Evolutionary conservation across 306 rosid genomes (phyloP).

Genomic region (Glycine tomentella): DNA sequence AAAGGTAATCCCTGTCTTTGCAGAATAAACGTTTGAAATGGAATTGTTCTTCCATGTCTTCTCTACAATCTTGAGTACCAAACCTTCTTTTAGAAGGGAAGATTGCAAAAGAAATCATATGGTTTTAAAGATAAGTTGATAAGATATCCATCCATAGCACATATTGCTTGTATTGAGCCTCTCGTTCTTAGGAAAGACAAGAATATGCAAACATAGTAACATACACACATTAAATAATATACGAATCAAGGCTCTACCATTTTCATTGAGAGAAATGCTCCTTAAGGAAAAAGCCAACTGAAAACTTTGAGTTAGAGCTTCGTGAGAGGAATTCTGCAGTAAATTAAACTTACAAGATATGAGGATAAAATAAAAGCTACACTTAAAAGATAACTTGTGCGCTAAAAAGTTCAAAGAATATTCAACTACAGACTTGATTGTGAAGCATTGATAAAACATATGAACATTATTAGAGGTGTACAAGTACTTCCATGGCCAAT

Average conservation of each 20-base stretch:
- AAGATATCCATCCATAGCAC: constrained; percentile 17
- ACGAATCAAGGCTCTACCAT: constrained; percentile 61
- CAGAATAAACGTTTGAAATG: constrained; percentile 16
- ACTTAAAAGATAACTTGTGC: constrained; percentile 5
- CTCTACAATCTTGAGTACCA: constrained; percentile 11
- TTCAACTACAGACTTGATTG: constrained; percentile 9
- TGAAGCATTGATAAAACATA: constrained; percentile 10
- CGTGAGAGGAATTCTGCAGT: constrained; percentile 84
- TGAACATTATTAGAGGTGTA: neutral
- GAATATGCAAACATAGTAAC: constrained; percentile 19
- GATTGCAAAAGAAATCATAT: constrained; percentile 25
- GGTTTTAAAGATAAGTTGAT: constrained; percentile 22
- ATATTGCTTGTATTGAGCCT: constrained; percentile 13
- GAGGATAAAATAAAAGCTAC: constrained; percentile 34
- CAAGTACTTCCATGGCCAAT: neutral
- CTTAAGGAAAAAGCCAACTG: constrained; percentile 91
- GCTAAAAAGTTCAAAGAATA: neutral
- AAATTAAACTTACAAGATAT: constrained; percentile 33
- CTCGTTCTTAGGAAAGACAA: constrained; percentile 6
- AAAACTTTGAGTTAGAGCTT: constrained; percentile 85
- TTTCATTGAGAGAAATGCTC: constrained; percentile 72
- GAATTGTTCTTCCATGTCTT: constrained; percentile 17
- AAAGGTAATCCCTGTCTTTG: constrained; percentile 5
- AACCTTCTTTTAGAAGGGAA: constrained; percentile 28
- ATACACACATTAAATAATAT: constrained; percentile 25